A percentile compares a stretch with the other conserved stretches of the same genome.
phyloP scores from a whole-genome alignment of 352 stramenopile genomes.

The Globisporangium cederbergense region DNA sequence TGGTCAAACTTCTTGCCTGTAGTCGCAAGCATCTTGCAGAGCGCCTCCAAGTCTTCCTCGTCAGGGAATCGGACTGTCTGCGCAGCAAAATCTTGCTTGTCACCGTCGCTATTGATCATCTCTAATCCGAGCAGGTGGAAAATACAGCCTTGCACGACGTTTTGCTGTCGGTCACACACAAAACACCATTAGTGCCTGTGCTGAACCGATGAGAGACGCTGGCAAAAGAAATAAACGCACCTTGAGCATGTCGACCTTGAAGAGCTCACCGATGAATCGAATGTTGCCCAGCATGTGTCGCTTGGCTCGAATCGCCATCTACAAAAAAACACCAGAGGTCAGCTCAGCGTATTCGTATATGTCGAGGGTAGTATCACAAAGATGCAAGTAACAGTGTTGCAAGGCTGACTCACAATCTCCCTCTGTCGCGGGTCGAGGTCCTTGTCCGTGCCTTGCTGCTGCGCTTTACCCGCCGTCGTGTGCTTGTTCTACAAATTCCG shows the following conservation, averaged over 20 bases:
- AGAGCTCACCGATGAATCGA: constrained; percentile 85
- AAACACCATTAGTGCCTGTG: neutral
- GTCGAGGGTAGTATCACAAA: too few species aligned
- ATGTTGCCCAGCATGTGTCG: constrained; percentile 85
- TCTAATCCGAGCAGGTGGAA: constrained; percentile 81
- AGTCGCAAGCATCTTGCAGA: constrained; percentile 85
- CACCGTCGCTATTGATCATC: constrained; percentile 34
- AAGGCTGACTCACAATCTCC: constrained; percentile 40
- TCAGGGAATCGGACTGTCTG: constrained; percentile 77
- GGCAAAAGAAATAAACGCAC: constrained; percentile 24
- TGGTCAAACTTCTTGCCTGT: constrained; percentile 87
- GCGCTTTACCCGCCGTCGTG: constrained; percentile 23
- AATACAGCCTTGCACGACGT: constrained; percentile 70
- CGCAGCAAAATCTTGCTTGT: constrained; percentile 42
- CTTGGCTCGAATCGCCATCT: constrained; percentile 65
- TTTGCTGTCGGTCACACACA: constrained; percentile 31
- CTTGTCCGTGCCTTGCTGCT: constrained; percentile 37
- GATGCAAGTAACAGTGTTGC: neutral
- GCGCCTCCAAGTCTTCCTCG: constrained; percentile 78
- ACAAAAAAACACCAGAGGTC: neutral
- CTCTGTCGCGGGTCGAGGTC: constrained; percentile 43
- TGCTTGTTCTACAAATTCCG: constrained; percentile 43
- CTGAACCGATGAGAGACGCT: neutral
- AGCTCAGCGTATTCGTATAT: neutral
- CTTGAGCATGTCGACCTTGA: constrained; percentile 85